phyloP scores from a whole-genome alignment of 2,329 filamentous ascomycete species.

The Paraconiothyrium sp. region DNA sequence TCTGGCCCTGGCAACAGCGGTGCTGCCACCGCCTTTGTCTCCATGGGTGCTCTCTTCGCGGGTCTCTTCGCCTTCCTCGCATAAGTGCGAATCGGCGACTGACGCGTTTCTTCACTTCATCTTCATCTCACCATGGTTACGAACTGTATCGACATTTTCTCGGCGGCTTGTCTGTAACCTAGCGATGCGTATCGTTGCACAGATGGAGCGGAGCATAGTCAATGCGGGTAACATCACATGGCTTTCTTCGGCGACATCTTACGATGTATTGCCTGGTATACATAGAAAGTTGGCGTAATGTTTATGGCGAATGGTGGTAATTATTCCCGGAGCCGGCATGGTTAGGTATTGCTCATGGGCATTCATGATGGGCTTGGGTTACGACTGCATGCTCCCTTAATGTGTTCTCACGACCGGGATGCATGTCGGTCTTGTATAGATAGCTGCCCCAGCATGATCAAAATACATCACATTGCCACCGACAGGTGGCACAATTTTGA shows the following conservation, averaged over 20 bases:
- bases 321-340: conserved; percentile 10
- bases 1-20: not conserved
- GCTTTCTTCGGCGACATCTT: conserved; percentile 9
- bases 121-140: not conserved
- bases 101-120: conserved; percentile 10
- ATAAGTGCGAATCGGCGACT: conserved; percentile 1
- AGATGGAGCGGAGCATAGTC: conserved; percentile 13
- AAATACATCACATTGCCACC: conserved; percentile 10
- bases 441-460: conserved; percentile 10
- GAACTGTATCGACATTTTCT: conserved; percentile 9
- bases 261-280: not conserved
- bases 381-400: conserved; percentile 14
- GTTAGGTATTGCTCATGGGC: conserved; percentile 12
- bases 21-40: conserved; percentile 5
- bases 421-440: conserved; percentile 15
- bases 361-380: conserved; percentile 12
- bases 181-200: conserved; percentile 8
- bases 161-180: conserved; percentile 8
- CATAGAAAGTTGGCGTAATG: conserved; percentile 12
- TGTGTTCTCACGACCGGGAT: conserved; percentile 10
- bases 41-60: conserved; percentile 6
- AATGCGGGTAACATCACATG: conserved; percentile 8
- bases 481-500: conserved; percentile 4
- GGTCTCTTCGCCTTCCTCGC: conserved; percentile 13
- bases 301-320: conserved; percentile 13